Conservation (phyloP, 169 alveolate genomes). For the Plasmodium fragile region DNA sequence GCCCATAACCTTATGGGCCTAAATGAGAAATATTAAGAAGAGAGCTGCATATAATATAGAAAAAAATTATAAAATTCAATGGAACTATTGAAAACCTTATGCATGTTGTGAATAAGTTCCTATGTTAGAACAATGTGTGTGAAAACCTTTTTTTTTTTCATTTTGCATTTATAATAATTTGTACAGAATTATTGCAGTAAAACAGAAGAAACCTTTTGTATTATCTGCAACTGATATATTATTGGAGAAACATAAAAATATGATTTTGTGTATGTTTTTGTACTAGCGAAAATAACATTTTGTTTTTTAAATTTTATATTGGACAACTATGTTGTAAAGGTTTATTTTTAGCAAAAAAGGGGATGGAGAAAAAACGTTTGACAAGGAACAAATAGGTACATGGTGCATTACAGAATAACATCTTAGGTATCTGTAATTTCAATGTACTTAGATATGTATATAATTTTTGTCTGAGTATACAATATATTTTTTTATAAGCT, state of each 20-base stretch:
- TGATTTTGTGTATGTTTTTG: neutral
- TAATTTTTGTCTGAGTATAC: conserved; percentile 9
- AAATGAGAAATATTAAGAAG: neutral
- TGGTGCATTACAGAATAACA: conserved; percentile 15
- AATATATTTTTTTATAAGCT: neutral
- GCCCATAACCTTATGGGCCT: neutral
- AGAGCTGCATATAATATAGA: neutral
- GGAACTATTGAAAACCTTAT: neutral
- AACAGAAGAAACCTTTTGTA: neutral
- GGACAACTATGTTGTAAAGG: neutral
- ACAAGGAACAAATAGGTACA: neutral
- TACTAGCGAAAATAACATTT: neutral
- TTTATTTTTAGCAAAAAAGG: neutral
- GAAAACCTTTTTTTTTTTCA: neutral
- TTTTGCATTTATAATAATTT: neutral
- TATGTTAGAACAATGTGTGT: neutral
- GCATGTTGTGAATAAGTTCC: neutral
- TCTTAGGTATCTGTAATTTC: neutral
- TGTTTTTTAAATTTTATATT: neutral
- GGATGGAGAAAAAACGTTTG: conserved; percentile 7
- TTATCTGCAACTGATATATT: neutral
- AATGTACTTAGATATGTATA: neutral
- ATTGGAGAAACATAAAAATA: neutral
- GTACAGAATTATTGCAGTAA: neutral
- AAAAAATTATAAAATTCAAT: neutral